phyloP scores from a whole-genome alignment of 495 filamentous ascomycete genomes.

The Talaromyces ruber region DNA sequence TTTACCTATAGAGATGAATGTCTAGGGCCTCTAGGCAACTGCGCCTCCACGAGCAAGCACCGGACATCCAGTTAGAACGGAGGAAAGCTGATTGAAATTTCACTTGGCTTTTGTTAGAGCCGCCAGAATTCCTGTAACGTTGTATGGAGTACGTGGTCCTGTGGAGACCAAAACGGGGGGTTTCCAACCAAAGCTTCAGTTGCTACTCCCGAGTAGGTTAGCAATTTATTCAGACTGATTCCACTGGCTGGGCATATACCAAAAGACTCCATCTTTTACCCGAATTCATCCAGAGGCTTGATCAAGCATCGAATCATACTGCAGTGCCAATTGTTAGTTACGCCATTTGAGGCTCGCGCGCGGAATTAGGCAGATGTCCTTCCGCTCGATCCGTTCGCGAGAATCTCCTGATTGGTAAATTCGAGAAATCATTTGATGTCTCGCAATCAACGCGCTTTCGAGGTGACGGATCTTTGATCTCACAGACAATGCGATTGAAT shows the following conservation, averaged over 20 bases:
- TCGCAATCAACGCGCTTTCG: not conserved
- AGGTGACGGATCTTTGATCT: not conserved
- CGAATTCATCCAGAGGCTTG: not conserved
- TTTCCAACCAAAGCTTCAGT: not conserved
- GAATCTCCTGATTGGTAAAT: not conserved
- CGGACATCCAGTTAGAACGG: not conserved
- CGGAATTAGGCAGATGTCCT: not conserved
- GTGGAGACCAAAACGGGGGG: not conserved
- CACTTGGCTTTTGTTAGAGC: not conserved
- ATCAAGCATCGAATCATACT: not conserved
- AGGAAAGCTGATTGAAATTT: not conserved
- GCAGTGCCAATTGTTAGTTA: not conserved
- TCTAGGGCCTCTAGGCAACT: not conserved
- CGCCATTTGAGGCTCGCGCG: not conserved
- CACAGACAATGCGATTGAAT: not conserved
- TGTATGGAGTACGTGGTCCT: not conserved
- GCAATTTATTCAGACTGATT: not conserved
- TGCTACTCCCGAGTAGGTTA: not conserved
- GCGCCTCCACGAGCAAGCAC: not conserved
- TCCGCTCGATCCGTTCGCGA: not conserved
- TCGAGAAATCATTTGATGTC: not conserved
- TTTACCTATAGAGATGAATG: too few relatives aligned
- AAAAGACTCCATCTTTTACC: not conserved
- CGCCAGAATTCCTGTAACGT: not conserved
- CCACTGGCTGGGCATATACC: not conserved